Base-by-base conservation (phyloP, 139 green algal species). In the Edaphochlamys debaryana region DNA sequence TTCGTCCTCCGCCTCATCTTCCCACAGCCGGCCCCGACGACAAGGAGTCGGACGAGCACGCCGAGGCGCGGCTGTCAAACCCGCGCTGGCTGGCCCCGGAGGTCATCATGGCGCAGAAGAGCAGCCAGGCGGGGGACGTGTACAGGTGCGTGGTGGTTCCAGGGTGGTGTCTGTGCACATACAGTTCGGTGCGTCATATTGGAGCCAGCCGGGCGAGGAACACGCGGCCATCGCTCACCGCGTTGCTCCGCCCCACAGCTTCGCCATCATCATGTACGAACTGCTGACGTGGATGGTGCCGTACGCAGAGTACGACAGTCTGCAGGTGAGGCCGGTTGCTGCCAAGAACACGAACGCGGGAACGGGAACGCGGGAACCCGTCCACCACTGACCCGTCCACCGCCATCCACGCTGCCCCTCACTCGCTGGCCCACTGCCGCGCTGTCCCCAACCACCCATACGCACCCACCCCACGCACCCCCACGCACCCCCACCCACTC, bases 71-170 rank as follows among this genome's bases (percentile, higher is more conserved):
- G 4, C 11, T 69, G 64, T 30, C 64, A 34, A 69, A 69, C 64
- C 64, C 64, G 34, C 64, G 64, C 34, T 69, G 64, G 64, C 64
- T 69, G 64, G 64, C 64, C 19, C 64, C 64, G 0, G 64, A 69
- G 64, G 64, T 69, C 34, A 42, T 69, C 64, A 17, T 45, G 34
- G 19, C 34, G 1, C 64, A 69, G 64, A 29, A 19, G 34, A 69
- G 34, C 64, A 69, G 34, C 34, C 64, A 69, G 64, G 64, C 34
- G 64, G 64, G 64, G 11, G 64, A 69, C 64, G 64, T 69, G 64
- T 69, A 69, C 64, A 45, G 34, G 64, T 69, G n/a, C 30, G 60
- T 19, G 29, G 7, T 30, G 30, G 60, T 19, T n/a, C n/a, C n/a
- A n/a, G n/a, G n/a, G n/a, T n/a, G n/a, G n/a, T n/a, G n/a, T n/a